These are phyloP conservation scores for Leptographium galeiforme DNA, from an alignment of 2,329 filamentous ascomycete species.

Conservation along the genomic window DNA sequence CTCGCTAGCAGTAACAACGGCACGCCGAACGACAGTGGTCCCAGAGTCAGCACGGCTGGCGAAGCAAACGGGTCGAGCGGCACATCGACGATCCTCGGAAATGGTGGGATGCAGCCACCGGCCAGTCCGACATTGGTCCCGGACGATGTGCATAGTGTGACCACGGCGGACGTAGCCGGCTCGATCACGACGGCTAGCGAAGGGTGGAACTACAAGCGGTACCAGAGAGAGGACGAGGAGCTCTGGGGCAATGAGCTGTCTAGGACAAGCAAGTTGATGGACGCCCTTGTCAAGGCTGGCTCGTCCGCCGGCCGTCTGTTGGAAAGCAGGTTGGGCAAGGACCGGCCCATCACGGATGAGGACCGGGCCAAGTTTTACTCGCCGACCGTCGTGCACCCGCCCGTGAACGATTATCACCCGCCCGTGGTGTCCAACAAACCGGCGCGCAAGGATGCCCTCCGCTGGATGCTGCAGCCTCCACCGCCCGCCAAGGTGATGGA, in stretches of 20 bases:
- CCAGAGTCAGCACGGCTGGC: neutral
- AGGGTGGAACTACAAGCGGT: conserved; percentile 65
- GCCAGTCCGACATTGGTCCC: conserved; percentile 30
- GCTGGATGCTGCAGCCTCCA: conserved; percentile 88
- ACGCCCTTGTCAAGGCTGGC: conserved; percentile 45
- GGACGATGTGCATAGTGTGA: conserved; percentile 32
- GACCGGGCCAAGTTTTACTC: conserved; percentile 44
- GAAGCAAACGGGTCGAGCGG: neutral
- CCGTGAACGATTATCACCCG: conserved; percentile 75
- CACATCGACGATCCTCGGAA: neutral
- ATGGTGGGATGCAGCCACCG: neutral
- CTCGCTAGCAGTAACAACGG: conserved; percentile 21
- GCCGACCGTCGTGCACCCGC: conserved; percentile 44
- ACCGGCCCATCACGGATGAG: conserved; percentile 31
- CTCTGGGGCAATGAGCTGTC: conserved; percentile 57
- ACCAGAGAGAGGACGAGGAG: conserved; percentile 79
- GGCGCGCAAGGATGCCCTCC: conserved; percentile 53
- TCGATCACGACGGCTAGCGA: conserved; percentile 25
- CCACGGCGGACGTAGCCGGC: conserved; percentile 19
- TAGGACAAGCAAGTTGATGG: conserved; percentile 40
- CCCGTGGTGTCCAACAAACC: conserved; percentile 70
- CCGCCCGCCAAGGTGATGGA: conserved; percentile 86
- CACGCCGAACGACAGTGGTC: conserved; percentile 15
- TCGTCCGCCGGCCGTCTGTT: conserved; percentile 40
- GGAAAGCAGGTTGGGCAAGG: conserved; percentile 36